Evolutionary conservation across 1,139 yeast species (phyloP), one percentile per base, ranked within the genome.

Genomic region (Candida neerlandica): DNA sequence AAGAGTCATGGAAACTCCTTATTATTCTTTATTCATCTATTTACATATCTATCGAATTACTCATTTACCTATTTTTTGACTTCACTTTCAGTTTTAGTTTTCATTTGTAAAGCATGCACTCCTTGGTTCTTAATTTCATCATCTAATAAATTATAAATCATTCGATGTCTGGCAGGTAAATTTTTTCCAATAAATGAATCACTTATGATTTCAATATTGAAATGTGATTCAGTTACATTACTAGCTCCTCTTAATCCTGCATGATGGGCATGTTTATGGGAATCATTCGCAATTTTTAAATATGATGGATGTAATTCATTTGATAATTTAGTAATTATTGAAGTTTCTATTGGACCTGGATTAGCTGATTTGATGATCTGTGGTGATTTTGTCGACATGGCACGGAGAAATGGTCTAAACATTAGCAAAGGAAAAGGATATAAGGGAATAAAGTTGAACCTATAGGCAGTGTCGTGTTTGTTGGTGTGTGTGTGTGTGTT

Each of bases 201-300:
- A 56, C 95, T 86, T 5, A 90, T 88, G 16, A 94, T 75, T 50
- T 84, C 86, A 37, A 86, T 64, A 51, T 84, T 69, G 66, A 94
- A 91, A 65, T 94, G 99, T 1, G 96, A 87, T 67, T 94, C 99
- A 1, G 81, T 77, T n/a, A 72, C 75, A 66, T 90, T 90, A 2
- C 75, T 58, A 10, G 92, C 90, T 4, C 86, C 89, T 51, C 84
- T 78, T 75, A 90, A 80, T 1, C 96, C 94, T 49, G 84, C 86
- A 66, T 94, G 99, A 58, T 90, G 95, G 2, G 92, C 82, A 66
- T 94, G 99, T 64, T 88, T 87, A 65, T 83, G 84, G 2, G 97
- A 89, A 67, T 94, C 98, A 65, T 94, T 94, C 53, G 74, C 75
- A 21, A 90, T 74, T 47, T 78, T 80, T 41, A 89, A 71, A 49